phyloP scores from a whole-genome alignment of 257 asterid genomes.

The Ligustrum vulgare region DNA sequence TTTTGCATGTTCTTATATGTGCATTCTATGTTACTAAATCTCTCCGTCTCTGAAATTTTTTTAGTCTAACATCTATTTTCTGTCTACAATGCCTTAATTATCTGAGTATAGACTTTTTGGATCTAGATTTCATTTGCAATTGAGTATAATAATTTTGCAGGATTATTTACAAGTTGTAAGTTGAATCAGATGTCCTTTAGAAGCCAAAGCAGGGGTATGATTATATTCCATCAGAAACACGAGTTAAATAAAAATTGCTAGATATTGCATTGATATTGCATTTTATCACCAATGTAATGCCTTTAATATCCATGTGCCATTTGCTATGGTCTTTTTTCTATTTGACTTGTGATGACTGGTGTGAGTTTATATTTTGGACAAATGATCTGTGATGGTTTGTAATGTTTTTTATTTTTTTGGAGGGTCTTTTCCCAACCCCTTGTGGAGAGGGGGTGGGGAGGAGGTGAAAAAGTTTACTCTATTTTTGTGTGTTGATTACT shows the following conservation, averaged over 20 bases:
- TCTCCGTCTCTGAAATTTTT: not conserved
- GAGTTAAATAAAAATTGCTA: no score
- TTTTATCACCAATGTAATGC: conserved; percentile 9
- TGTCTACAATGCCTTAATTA: not conserved
- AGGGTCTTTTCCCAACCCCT: not conserved
- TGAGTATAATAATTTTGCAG: conserved; percentile 42
- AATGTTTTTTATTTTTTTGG: not conserved
- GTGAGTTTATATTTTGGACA: not conserved
- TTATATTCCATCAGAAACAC: no score
- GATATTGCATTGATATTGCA: conserved; percentile 13
- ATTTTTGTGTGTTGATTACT: conserved; percentile 6
- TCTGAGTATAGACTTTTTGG: not conserved
- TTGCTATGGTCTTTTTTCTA: conserved; percentile 1
- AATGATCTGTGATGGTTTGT: not conserved
- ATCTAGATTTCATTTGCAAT: conserved; percentile 8
- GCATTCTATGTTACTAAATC: not conserved
- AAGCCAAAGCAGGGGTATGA: no score
- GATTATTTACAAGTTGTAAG: conserved; percentile 76
- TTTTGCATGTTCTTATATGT: not conserved
- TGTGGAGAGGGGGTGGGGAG: not conserved
- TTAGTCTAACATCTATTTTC: not conserved
- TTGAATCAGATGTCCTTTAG: no score
- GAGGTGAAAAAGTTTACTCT: not conserved
- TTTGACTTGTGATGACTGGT: conserved; percentile 11
- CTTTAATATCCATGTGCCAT: not conserved